Base-by-base conservation (phyloP, 1,139 yeast species). In the Barnettozyma hawaiiensis region DNA sequence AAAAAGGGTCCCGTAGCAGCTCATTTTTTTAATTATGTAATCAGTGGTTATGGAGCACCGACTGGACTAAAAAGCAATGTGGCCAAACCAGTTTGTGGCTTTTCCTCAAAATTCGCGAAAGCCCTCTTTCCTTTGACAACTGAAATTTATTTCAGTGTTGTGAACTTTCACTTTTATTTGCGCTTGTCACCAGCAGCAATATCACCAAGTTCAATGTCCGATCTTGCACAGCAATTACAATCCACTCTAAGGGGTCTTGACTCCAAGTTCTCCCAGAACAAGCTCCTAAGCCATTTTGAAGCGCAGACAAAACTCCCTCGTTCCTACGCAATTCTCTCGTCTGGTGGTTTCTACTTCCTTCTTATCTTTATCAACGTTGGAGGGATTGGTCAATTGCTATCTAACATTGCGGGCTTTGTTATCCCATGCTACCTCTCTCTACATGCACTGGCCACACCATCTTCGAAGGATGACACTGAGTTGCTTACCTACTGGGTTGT, bases 401-500 rank as follows among this genome's bases (percentile, higher is more conserved):
- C 97, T 53, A 92, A 94, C 71, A 69, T 92, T 59, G 95, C 95
- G 29, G 96, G 97, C 0, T 85, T 92, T 55, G 85, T 80, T 29
- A 65, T 89, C 49, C 98, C 99, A 42, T 94, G 94, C 41, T 92
- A 90, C 70, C 81, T 76, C 63, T 92, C 98, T 10, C 72, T 92
- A 51, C 63, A 77, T 50, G 97, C 98, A 16, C 73, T 92, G 54
- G 86, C 81, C 65, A 82, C 96, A 28, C 54, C 76, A 10, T 63
- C 75, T 26, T 69, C 79, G 37, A 67, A 70, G 31, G 97, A 89
- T 62, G 96, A 89, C 64, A 84, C 94, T 48, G 84, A 86, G 58
- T 77, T 85, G 64, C 76, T 92, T 61, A 84, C 96, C 29, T 90
- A 92, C 67, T 92, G 98, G 98, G 96, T 92, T 47, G 96, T 92